A percentile compares a stretch with the other conserved stretches of the same genome.
These are phyloP conservation scores for Saccharomyces pastorianus DNA, from an alignment of 1,139 yeast species.

Conservation along the genomic window DNA sequence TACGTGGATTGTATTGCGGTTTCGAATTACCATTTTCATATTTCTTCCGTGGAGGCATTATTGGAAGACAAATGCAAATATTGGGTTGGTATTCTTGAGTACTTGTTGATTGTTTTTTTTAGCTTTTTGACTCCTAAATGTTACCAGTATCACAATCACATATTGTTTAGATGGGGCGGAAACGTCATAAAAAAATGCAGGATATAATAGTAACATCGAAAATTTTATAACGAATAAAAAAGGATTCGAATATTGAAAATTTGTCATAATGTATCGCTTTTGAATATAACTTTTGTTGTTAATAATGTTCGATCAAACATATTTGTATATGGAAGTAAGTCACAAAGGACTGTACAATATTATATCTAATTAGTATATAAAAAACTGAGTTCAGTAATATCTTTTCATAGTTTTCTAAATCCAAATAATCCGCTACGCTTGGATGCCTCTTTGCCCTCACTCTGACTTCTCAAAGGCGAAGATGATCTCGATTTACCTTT, in stretches of 20 bases:
- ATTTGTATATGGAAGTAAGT: background rate
- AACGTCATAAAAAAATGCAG: no score
- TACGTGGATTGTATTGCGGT: background rate
- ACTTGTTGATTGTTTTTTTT: background rate
- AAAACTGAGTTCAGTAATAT: background rate
- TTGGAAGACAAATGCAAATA: background rate
- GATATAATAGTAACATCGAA: no score
- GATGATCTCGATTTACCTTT: background rate
- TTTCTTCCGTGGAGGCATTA: background rate
- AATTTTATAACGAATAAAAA: background rate
- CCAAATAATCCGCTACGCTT: constrained; percentile 4
- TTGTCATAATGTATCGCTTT: background rate
- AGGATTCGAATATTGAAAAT: no score
- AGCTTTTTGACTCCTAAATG: no score
- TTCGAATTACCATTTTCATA: background rate
- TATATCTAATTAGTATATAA: background rate
- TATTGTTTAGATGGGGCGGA: no score
- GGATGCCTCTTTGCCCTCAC: background rate
- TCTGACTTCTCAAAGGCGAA: background rate
- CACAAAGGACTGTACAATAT: background rate
- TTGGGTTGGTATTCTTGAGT: no score
- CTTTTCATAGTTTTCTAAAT: background rate
- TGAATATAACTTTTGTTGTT: background rate
- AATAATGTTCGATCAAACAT: background rate
- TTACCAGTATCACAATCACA: no score